phyloP scores from a whole-genome alignment of 2,329 filamentous ascomycete species.

The Nigrospora osmanthi region DNA sequence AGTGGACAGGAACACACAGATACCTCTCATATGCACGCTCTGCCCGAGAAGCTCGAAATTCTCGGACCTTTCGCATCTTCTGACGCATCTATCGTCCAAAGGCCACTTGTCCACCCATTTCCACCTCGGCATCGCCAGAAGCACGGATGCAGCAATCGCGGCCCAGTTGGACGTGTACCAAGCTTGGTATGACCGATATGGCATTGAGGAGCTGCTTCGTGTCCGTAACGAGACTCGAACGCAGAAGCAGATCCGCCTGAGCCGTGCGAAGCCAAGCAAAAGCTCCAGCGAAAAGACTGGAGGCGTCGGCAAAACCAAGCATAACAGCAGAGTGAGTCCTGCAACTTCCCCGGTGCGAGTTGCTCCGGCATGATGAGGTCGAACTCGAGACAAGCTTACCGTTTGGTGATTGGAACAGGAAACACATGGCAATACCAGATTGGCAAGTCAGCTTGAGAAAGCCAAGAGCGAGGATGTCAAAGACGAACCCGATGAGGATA shows the following conservation, averaged over 20 bases:
- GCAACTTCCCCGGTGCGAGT: no score
- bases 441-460: no score
- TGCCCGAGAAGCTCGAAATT: constrained; percentile 75
- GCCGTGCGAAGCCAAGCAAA: no score
- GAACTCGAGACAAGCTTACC: no score
- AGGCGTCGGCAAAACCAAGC: no score
- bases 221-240: constrained; percentile 70
- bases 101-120: constrained; percentile 82
- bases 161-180: constrained; percentile 61
- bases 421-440: no score
- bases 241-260: constrained; percentile 22
- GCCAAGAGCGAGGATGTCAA: no score
- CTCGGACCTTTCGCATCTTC: constrained; percentile 83
- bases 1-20: constrained; percentile 16
- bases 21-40: constrained; percentile 73
- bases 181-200: constrained; percentile 67
- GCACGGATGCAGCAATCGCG: constrained; percentile 58
- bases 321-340: no score
- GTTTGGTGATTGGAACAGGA: no score
- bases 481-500: no score
- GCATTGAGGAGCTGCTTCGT: constrained; percentile 65
- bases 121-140: constrained; percentile 67
- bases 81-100: constrained; percentile 90
- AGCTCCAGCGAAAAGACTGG: no score
- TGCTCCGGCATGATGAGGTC: no score